Conservation (phyloP, 495 filamentous ascomycete genomes). For the Neurospora sp. region DNA sequence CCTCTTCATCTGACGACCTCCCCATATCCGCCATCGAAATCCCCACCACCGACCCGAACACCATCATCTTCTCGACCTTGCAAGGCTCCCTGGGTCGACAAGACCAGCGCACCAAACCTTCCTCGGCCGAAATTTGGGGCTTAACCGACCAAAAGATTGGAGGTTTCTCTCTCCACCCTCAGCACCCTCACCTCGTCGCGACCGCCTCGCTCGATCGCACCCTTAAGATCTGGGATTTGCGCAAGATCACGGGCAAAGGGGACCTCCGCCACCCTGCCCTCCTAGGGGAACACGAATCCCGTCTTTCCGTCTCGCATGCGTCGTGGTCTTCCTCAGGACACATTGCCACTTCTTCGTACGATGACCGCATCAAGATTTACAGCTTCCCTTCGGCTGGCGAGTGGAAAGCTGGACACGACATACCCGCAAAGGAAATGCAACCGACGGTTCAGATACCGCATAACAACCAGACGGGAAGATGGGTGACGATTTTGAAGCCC, state of each 20-base stretch:
- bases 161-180: constrained; percentile 75
- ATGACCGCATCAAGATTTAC: constrained; percentile 91
- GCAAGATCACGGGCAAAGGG: constrained; percentile 58
- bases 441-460: constrained; percentile 64
- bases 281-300: constrained; percentile 70
- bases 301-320: constrained; percentile 82
- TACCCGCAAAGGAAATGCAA: constrained; percentile 52
- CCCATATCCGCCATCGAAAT: constrained; percentile 78
- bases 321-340: constrained; percentile 75
- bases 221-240: constrained; percentile 84
- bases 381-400: constrained; percentile 53
- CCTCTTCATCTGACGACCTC: constrained; percentile 55
- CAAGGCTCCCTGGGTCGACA: constrained; percentile 68
- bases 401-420: constrained; percentile 53
- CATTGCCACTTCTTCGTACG: constrained; percentile 85
- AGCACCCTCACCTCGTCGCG: constrained; percentile 69
- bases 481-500: constrained; percentile 71
- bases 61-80: constrained; percentile 79
- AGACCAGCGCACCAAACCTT: constrained; percentile 54
- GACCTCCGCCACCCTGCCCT: constrained; percentile 47
- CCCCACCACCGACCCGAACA: constrained; percentile 55
- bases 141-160: constrained; percentile 93
- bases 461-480: constrained; percentile 89
- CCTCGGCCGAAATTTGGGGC: constrained; percentile 55
- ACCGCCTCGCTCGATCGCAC: constrained; percentile 87